These are phyloP conservation scores for Boechera stricta DNA, from an alignment of 345 rosid species.

Conservation along the genomic window DNA sequence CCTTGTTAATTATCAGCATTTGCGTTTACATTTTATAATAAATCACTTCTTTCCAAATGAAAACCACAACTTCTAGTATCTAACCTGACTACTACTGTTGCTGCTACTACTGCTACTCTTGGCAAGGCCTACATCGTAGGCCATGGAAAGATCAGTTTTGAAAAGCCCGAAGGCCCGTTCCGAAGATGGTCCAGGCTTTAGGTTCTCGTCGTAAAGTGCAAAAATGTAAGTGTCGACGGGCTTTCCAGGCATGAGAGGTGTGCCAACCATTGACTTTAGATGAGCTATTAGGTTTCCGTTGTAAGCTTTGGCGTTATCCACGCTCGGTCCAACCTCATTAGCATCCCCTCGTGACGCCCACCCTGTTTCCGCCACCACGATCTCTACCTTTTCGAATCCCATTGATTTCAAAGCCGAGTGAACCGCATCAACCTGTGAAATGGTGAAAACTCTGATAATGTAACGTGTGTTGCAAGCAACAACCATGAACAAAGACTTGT, in stretches of 20 bases:
- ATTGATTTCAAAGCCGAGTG: slow-evolving; percentile 76
- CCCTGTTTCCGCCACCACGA: slow-evolving; percentile 91
- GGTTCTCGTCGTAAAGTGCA: slow-evolving; percentile 85
- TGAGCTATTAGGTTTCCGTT: slow-evolving; percentile 86
- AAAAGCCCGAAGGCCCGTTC: slow-evolving; percentile 86
- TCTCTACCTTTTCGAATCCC: slow-evolving; percentile 78
- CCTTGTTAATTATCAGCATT: background rate
- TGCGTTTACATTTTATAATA: background rate
- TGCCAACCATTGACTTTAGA: slow-evolving; percentile 78
- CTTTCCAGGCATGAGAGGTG: slow-evolving; percentile 95
- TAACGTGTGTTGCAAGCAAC: slow-evolving; percentile 33
- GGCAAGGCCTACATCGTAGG: slow-evolving; percentile 69
- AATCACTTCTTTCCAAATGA: background rate
- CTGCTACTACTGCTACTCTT: slow-evolving; percentile 54
- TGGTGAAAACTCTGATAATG: background rate
- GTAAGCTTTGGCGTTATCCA: slow-evolving; percentile 90
- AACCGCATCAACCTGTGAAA: slow-evolving; percentile 80
- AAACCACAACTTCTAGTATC: slow-evolving; percentile 2
- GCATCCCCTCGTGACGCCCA: slow-evolving; percentile 86
- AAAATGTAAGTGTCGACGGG: slow-evolving; percentile 89
- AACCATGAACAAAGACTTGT: slow-evolving; percentile 15
- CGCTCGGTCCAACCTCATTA: slow-evolving; percentile 74
- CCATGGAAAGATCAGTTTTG: slow-evolving; percentile 73
- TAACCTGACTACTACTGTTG: slow-evolving; percentile 56
- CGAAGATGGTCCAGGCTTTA: slow-evolving; percentile 79